A percentile compares a stretch with the other conserved stretches of the same genome.
These are phyloP conservation scores for Huntiella savannae DNA, from an alignment of 2,329 filamentous ascomycete genomes.

Conservation along the genomic window DNA sequence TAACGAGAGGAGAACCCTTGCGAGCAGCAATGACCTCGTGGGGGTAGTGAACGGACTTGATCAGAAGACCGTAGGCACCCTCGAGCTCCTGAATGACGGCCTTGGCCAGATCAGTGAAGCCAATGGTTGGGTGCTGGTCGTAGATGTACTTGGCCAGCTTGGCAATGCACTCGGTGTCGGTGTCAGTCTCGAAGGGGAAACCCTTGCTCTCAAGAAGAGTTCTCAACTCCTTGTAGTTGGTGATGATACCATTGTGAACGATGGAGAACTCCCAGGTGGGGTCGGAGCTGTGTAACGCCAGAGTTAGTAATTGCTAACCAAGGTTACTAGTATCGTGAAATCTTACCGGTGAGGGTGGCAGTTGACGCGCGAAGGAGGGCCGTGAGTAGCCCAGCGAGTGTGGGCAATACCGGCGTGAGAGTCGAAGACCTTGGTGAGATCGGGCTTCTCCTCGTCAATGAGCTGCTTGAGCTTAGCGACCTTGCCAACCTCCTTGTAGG, in stretches of 20 bases:
- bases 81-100: slow-evolving; percentile 96
- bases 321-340: background rate
- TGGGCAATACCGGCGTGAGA: slow-evolving; percentile 97
- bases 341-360: slow-evolving; percentile 93
- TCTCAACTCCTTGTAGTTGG: slow-evolving; percentile 99
- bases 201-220: slow-evolving; percentile 83
- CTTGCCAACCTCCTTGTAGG: slow-evolving; percentile 99
- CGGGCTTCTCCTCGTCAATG: slow-evolving; percentile 64
- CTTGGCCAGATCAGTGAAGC: slow-evolving; percentile 93
- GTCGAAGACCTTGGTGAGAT: slow-evolving; percentile 85
- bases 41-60: slow-evolving; percentile 97
- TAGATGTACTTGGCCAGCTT: slow-evolving; percentile 98
- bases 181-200: slow-evolving; percentile 97
- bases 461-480: slow-evolving; percentile 90
- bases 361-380: slow-evolving; percentile 79
- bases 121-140: slow-evolving; percentile 81
- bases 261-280: slow-evolving; percentile 89
- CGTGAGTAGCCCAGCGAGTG: slow-evolving; percentile 97
- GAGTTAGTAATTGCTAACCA: background rate
- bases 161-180: slow-evolving; percentile 96
- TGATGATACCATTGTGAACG: slow-evolving; percentile 99
- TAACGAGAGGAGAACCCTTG: slow-evolving; percentile 89
- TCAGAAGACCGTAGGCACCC: slow-evolving; percentile 87
- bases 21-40: slow-evolving; percentile 95
- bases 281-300: slow-evolving; percentile 48